Base-by-base conservation (phyloP, 1,284 basidiomycete species). In the Naganishia albida region DNA sequence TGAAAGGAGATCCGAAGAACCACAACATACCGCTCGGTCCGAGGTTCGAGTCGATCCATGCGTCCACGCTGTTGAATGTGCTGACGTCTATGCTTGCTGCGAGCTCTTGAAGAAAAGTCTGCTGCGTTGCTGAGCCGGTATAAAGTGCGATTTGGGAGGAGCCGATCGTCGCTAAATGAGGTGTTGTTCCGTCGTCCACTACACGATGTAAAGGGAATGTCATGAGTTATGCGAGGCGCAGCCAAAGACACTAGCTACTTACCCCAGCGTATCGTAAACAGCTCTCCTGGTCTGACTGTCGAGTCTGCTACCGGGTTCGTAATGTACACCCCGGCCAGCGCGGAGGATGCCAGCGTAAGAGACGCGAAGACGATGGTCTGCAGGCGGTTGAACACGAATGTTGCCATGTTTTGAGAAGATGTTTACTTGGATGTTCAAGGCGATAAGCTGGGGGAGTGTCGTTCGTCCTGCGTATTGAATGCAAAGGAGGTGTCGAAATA, bases 61-160 rank as follows among this genome's bases (percentile, higher is more conserved):
- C 88, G 39, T 75, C 68, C 67, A 89, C 70, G 13, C 82, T 80
- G 39, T 75, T 73, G 2, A 81, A 81, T 25, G 80, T 82, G 39
- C 85, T 81, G 18, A 91, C 89, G 74, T 92, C 83, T 62, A 87
- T 80, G 65, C 74, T 81, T 16, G 77, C 71, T 28, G 81, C 79
- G 65, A 93, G 82, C 38, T 77, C 71, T 75, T 91, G 89, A 30
- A 94, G 80, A n/a, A 76, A 73, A 16, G 86, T 87, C 86, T 79
- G 77, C 62, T 75, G 68, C 56, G 67, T 70, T 34, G 63, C 48
- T 12, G 74, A 75, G 50, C 78, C 80, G 66, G 82, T 85, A 73
- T 86, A 92, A 74, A 94, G 83, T 62, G 84, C 86, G 66, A 92
- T 80, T 48, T 80, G 82, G 44, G 85, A 81, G 34, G 76, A 72